Conservation (phyloP, 495 filamentous ascomycete species). For the Aspergillus steynii region DNA sequence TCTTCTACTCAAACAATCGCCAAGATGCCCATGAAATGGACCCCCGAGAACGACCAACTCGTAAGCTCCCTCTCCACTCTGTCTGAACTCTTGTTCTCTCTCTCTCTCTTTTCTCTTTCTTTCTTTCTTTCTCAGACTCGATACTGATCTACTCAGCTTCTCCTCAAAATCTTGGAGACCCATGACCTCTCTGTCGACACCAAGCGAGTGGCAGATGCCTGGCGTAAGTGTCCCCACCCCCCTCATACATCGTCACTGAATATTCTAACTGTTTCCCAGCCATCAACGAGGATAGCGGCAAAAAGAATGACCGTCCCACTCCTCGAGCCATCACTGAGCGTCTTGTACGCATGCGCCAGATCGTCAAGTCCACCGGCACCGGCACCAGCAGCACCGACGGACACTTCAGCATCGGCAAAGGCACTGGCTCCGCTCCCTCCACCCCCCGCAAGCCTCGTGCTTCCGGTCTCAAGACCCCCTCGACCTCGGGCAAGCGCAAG, state of each 20-base stretch:
- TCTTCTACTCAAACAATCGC: constrained; percentile 7
- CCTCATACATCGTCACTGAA: not conserved
- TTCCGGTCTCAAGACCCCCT: not conserved
- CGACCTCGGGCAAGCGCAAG: constrained; percentile 18
- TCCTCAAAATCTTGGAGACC: constrained; percentile 49
- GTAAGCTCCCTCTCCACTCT: constrained; percentile 21
- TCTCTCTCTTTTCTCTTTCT: not conserved
- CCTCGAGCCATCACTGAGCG: constrained; percentile 52
- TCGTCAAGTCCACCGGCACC: constrained; percentile 16
- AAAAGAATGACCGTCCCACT: constrained; percentile 34
- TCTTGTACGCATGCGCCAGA: constrained; percentile 41
- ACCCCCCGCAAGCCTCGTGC: constrained; percentile 19
- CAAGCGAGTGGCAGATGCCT: constrained; percentile 40
- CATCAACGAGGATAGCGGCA: not conserved
- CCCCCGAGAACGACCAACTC: constrained; percentile 38
- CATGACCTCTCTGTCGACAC: constrained; percentile 41
- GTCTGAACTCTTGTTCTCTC: too few relatives aligned
- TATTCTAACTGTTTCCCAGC: constrained; percentile 1
- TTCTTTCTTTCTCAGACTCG: not conserved
- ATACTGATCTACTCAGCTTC: constrained; percentile 30
- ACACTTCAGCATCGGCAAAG: constrained; percentile 22
- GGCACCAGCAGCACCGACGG: constrained; percentile 10
- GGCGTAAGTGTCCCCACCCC: constrained; percentile 39
- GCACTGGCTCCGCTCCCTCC: constrained; percentile 2
- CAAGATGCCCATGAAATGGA: constrained; percentile 48